Evolutionary conservation across 2,329 filamentous ascomycete species (phyloP), one percentile per base, ranked within the genome.

Genomic region (Scortechinia acanthostroma): DNA sequence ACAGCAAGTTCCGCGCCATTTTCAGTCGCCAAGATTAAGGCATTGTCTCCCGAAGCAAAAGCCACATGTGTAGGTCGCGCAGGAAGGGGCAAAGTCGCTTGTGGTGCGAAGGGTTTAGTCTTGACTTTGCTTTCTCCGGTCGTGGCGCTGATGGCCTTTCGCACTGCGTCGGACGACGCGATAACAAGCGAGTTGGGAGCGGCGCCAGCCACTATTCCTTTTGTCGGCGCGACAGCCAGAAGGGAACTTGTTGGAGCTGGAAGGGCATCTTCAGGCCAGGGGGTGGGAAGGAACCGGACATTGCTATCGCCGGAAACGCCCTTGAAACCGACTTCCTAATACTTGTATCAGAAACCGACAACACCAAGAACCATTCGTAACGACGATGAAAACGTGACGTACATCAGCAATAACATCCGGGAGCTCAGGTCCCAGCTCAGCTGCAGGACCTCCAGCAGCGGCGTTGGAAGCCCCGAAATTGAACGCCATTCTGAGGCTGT

Each of bases 41-140:
- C 77, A 51, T 68, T 73, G 45, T 81, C 80, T 49, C 76, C 73
- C 4, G 75, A 67, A 3, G 76, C 78, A 55, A 84, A 84, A n/a
- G 71, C 73, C n/a, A 84, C 65, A 55, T 84, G 80, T 19, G 76
- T 79, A 3, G 80, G 63, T 50, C 72, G 70, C 21, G 57, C 59
- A 15, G 76, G 72, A 16, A 77, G 60, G 13, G 66, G 53, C 13
- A 83, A 68, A 17, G 64, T 71, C 5, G 71, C 58, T 49, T 77
- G 69, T 10, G 77, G 73, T 42, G 65, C 59, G 48, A 78, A 80
- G 6, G 65, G 55, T 46, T 71, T 70, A 30, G 72, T 63, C 48
- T 76, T 66, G 42, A 19, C 6, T 19, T 61, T 55, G 37, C 67
- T 65, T 19, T 40, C 35, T 40, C 52, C 53, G 14, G 60, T 52